A percentile compares a stretch with the other conserved stretches of the same genome.
Evolutionary conservation across 805 yeast genomes (phyloP).

Genomic region (Kregervanrija fluxuum): DNA sequence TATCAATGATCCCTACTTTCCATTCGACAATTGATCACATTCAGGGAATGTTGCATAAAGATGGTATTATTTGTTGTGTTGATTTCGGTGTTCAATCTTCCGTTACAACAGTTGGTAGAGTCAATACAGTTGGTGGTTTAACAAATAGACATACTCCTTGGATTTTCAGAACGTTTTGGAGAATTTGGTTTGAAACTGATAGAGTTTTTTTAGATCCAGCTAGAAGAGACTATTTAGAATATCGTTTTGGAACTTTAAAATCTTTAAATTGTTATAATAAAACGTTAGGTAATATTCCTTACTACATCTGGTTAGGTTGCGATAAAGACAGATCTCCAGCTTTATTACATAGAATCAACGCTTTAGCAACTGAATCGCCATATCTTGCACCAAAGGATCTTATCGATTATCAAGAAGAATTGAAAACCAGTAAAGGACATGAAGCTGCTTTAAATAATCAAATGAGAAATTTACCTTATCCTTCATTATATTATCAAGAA

Average conservation of each 20-base stretch:
- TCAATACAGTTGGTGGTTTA: conserved; percentile 70
- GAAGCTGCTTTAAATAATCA: conserved; percentile 65
- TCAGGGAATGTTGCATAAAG: conserved; percentile 39
- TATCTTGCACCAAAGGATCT: conserved; percentile 57
- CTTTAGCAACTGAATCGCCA: conserved; percentile 76
- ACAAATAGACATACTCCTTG: conserved; percentile 67
- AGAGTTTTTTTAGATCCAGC: conserved; percentile 72
- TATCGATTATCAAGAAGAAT: conserved; percentile 16
- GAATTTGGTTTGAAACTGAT: conserved; percentile 83
- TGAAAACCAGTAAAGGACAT: conserved; percentile 58
- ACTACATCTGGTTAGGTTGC: conserved; percentile 78
- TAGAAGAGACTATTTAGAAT: conserved; percentile 77
- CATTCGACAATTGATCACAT: conserved; percentile 74
- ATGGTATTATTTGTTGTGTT: conserved; percentile 62
- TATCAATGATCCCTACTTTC: conserved; percentile 81
- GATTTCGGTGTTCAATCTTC: conserved; percentile 75
- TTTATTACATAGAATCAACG: conserved; percentile 48
- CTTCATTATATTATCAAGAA: conserved; percentile 71
- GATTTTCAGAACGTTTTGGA: conserved; percentile 76
- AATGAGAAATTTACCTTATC: conserved; percentile 64
- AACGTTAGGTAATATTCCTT: conserved; percentile 66
- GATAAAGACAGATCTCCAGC: conserved; percentile 50
- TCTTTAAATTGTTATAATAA: conserved; percentile 61
- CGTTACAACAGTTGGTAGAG: conserved; percentile 58
- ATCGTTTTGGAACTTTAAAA: conserved; percentile 75